These are phyloP conservation scores for Pisolithus albus DNA, from an alignment of 768 basidiomycete genomes.

Conservation along the genomic window DNA sequence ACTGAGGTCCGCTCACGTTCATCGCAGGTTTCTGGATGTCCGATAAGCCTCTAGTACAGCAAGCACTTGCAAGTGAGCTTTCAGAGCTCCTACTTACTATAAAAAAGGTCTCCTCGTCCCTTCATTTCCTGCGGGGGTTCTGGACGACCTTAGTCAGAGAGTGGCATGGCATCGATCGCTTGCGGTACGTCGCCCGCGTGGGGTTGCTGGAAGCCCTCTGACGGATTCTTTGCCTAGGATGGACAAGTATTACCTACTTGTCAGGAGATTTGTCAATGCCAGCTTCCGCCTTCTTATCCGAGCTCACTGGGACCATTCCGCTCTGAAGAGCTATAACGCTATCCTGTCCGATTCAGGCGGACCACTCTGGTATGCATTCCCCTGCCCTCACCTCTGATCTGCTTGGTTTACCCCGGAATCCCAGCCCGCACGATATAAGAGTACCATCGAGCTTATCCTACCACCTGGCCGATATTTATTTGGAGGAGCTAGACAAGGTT, in stretches of 20 bases:
- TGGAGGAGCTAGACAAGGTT: slow-evolving; percentile 81
- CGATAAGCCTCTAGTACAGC: slow-evolving; percentile 95
- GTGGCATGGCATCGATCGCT: slow-evolving; percentile 87
- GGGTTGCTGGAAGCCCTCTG: background rate
- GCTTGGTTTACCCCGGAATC: slow-evolving; percentile 2
- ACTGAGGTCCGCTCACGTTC: slow-evolving; percentile 1
- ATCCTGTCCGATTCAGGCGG: slow-evolving; percentile 67
- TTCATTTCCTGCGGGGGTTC: slow-evolving; percentile 81
- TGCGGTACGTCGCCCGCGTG: slow-evolving; percentile 51
- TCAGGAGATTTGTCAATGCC: slow-evolving; percentile 81
- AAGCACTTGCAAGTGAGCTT: slow-evolving; percentile 79
- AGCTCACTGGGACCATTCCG: slow-evolving; percentile 54
- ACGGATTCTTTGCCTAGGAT: slow-evolving; percentile 44
- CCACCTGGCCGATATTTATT: slow-evolving; percentile 84
- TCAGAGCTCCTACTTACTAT: slow-evolving; percentile 77
- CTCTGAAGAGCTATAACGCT: slow-evolving; percentile 55
- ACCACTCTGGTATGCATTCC: slow-evolving; percentile 64
- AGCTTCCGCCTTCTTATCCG: slow-evolving; percentile 75
- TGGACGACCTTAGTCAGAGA: slow-evolving; percentile 89
- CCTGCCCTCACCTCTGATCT: background rate
- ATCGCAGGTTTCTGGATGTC: slow-evolving; percentile 96
- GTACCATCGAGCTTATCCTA: slow-evolving; percentile 75
- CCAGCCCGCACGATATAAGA: slow-evolving; percentile 61
- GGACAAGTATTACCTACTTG: slow-evolving; percentile 97
- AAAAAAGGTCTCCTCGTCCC: slow-evolving; percentile 45